phyloP scores from a whole-genome alignment of 1,284 basidiomycete species.

The Rugosomyces carneus region DNA sequence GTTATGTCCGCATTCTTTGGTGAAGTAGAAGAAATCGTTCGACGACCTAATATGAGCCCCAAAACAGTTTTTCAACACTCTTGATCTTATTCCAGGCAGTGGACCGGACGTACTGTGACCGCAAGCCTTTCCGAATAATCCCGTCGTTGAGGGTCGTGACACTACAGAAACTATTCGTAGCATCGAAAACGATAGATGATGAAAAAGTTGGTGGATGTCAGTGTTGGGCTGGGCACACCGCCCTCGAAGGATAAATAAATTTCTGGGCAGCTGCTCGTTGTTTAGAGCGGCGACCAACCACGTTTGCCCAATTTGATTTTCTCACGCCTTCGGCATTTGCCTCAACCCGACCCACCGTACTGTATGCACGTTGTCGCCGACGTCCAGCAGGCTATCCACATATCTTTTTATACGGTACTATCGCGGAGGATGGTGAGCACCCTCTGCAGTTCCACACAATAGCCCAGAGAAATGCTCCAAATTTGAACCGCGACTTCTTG shows the following conservation, averaged over 20 bases:
- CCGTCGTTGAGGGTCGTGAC: conserved; percentile 55
- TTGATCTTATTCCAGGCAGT: background rate
- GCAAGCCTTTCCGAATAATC: conserved; percentile 58
- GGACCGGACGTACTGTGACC: conserved; percentile 32
- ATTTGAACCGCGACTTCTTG: no score
- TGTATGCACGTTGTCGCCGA: no score
- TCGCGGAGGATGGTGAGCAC: no score
- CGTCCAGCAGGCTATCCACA: no score
- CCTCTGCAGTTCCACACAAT: no score
- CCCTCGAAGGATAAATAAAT: conserved; percentile 18
- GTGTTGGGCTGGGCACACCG: conserved; percentile 15
- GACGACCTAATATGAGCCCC: conserved; percentile 35
- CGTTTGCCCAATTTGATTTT: conserved; percentile 28
- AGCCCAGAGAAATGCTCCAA: no score
- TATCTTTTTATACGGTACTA: no score
- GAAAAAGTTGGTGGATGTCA: conserved; percentile 6
- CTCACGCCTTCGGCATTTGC: conserved; percentile 10
- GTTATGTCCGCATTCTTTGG: conserved; percentile 75
- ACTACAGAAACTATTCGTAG: conserved; percentile 54
- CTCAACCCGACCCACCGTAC: no score
- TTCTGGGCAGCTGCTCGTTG: conserved; percentile 26
- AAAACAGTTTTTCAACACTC: background rate
- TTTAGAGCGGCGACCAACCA: conserved; percentile 35
- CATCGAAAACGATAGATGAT: conserved; percentile 35
- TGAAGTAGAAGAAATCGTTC: conserved; percentile 61